Percentiles rank a stretch among this genome's conserved stretches.
Evolutionary conservation across 163 green algal species (phyloP).

Genomic region (Scenedesmus sp.): DNA sequence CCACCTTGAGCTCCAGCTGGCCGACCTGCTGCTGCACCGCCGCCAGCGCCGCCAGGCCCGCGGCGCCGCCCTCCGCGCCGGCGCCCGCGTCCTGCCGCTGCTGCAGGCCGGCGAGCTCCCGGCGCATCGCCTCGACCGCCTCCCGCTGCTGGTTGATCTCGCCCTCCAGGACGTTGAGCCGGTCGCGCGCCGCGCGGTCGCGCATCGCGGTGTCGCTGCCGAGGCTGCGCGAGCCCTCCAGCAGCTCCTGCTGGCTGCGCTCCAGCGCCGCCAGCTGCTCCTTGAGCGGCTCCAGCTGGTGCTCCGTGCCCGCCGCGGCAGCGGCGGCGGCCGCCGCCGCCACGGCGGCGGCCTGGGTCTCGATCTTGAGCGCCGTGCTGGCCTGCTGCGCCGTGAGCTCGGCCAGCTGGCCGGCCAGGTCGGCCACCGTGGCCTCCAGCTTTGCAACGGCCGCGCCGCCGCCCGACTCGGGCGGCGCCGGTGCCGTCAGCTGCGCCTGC

Average conservation of each 20-base stretch:
- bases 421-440: too few species aligned
- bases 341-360: constrained; percentile 12
- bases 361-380: background rate
- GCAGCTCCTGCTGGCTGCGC: constrained; percentile 6
- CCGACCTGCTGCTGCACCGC: background rate
- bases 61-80: too few species aligned
- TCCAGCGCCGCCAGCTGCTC: constrained; percentile 7
- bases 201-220: background rate
- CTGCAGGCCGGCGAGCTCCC: constrained; percentile 3
- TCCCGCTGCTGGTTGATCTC: constrained; percentile 29
- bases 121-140: background rate
- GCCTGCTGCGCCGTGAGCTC: too few species aligned
- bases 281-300: constrained; percentile 22
- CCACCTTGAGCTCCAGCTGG: background rate
- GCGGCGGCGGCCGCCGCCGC: constrained; percentile 16
- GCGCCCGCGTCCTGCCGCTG: background rate
- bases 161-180: background rate
- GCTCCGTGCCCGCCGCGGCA: constrained; percentile 10
- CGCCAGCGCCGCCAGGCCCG: too few species aligned
- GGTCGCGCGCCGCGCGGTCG: background rate
- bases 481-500: too few species aligned
- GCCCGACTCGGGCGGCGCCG: too few species aligned
- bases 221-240: background rate
- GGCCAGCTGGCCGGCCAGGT: too few species aligned
- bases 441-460: too few species aligned